Conservation (phyloP, 306 rosid genomes). For the Luffa acutangula region DNA sequence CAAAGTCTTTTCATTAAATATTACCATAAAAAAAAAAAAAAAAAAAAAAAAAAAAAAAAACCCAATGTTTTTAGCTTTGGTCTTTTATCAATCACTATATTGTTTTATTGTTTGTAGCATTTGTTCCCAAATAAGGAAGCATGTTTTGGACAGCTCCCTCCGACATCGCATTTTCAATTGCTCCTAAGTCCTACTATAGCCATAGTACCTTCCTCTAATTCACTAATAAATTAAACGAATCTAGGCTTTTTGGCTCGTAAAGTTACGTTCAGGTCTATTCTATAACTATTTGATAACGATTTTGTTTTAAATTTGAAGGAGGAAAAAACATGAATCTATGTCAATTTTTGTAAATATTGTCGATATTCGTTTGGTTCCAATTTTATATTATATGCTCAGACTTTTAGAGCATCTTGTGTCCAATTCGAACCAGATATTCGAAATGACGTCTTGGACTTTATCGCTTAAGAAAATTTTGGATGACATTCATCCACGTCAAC, state of each 20-base stretch:
- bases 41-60: background rate
- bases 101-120: background rate
- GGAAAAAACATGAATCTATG: background rate
- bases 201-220: background rate
- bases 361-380: background rate
- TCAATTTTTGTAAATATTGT: background rate
- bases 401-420: background rate
- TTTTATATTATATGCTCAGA: background rate
- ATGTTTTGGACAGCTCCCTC: background rate
- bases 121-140: background rate
- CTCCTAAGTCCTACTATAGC: background rate
- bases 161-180: background rate
- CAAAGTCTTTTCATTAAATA: background rate
- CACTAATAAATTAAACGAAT: background rate
- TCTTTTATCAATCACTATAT: background rate
- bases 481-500: background rate
- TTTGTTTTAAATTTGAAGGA: background rate
- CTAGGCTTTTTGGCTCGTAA: background rate
- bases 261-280: background rate
- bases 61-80: background rate
- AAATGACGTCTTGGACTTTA: background rate
- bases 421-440: background rate
- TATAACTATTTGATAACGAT: background rate
- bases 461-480: background rate
- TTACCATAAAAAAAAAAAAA: background rate